A percentile compares a stretch with the other conserved stretches of the same genome.
Conservation (phyloP, 495 filamentous ascomycete species). For the Geoglossum glabrum region DNA sequence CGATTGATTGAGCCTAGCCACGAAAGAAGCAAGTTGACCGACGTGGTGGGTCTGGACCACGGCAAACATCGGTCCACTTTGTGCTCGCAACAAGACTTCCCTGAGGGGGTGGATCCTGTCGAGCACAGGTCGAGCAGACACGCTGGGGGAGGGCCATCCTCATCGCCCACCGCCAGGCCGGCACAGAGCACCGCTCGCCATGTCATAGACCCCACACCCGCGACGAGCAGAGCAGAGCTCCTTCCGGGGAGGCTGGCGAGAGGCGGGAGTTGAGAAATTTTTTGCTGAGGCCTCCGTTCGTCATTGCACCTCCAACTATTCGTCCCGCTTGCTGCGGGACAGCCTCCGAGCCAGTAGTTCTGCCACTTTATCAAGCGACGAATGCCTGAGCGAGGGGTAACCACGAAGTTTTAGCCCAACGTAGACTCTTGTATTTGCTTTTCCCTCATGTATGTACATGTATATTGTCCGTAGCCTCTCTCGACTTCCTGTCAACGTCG, state of each 20-base stretch:
- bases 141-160: not conserved
- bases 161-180: no score
- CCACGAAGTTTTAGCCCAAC: not conserved
- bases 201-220: no score
- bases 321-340: not conserved
- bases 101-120: no score
- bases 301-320: not conserved
- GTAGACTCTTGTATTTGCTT: not conserved
- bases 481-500: not conserved
- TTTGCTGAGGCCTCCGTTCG: not conserved
- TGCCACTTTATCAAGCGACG: not conserved
- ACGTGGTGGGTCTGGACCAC: not conserved
- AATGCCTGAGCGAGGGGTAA: not conserved
- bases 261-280: not conserved
- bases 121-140: not conserved
- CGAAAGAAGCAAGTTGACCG: not conserved
- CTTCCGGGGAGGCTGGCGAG: no score
- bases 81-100: no score
- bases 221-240: no score
- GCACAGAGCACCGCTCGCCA: no score
- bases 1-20: not conserved
- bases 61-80: not conserved
- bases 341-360: not conserved
- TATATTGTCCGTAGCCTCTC: no score
- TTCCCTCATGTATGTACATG: not conserved